These are phyloP conservation scores for Zasmidium citrigriseum DNA, from an alignment of 2,329 filamentous ascomycete genomes.

Conservation along the genomic window DNA sequence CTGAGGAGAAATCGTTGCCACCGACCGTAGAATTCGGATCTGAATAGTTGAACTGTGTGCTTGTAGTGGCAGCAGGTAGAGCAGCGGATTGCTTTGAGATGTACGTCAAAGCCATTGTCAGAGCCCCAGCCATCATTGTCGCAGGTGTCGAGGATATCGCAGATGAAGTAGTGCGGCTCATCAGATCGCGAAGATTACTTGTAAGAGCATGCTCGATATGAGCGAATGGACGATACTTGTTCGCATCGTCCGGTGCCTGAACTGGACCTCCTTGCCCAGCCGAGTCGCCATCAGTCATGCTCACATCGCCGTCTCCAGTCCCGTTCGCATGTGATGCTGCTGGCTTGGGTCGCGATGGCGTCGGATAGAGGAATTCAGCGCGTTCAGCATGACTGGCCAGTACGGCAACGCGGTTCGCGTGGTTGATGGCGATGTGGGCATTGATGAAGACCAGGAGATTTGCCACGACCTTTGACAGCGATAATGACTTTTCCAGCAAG, in stretches of 20 bases:
- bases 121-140: slow-evolving; percentile 85
- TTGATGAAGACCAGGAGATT: slow-evolving; percentile 96
- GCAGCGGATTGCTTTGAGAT: slow-evolving; percentile 74
- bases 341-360: slow-evolving; percentile 34
- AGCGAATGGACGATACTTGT: slow-evolving; percentile 92
- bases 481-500: slow-evolving; percentile 69
- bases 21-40: slow-evolving; percentile 49
- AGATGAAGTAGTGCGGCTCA: slow-evolving; percentile 65
- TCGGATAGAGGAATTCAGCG: slow-evolving; percentile 87
- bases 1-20: slow-evolving; percentile 55
- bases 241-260: slow-evolving; percentile 55
- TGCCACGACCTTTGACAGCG: slow-evolving; percentile 81
- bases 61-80: slow-evolving; percentile 45
- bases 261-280: slow-evolving; percentile 25
- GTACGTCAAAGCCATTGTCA: slow-evolving; percentile 85
- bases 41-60: slow-evolving; percentile 61
- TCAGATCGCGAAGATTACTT: slow-evolving; percentile 70
- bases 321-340: slow-evolving; percentile 21
- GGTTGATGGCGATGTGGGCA: slow-evolving; percentile 90
- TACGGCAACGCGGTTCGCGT: slow-evolving; percentile 88
- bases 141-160: slow-evolving; percentile 70
- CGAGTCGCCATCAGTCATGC: slow-evolving; percentile 28
- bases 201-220: slow-evolving; percentile 82
- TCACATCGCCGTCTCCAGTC: slow-evolving; percentile 32
- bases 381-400: slow-evolving; percentile 86